Evolutionary conservation across 2,329 filamentous ascomycete genomes (phyloP).

Genomic region (Verticillium albo-atrum): DNA sequence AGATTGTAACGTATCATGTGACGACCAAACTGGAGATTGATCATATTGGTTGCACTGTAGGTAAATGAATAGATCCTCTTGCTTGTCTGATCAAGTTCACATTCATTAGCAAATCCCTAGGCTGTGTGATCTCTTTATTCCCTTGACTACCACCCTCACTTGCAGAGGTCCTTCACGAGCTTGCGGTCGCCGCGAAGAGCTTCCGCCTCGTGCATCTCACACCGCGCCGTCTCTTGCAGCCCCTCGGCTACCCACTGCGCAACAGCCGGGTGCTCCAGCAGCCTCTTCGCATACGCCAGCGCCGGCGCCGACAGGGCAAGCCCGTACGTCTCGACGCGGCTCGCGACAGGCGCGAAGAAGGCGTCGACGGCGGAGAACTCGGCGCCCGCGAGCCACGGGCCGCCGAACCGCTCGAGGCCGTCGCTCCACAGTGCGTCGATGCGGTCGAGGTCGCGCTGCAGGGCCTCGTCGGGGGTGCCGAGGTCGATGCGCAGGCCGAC

Average conservation of each 20-base stretch:
- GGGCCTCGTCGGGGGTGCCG: conserved; percentile 17
- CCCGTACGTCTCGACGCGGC: conserved; percentile 31
- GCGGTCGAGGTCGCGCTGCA: conserved; percentile 29
- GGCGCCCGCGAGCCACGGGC: conserved; percentile 33
- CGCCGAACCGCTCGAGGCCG: conserved; percentile 32
- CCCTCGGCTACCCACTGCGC: conserved; percentile 32
- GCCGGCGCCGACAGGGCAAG: conserved; percentile 22
- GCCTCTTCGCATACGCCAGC: conserved; percentile 25
- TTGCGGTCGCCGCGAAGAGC: conserved; percentile 22
- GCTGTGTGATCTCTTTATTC: too few species aligned
- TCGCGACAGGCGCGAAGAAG: conserved; percentile 37
- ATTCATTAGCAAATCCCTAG: too few species aligned
- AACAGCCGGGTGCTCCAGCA: conserved; percentile 29
- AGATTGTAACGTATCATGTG: too few species aligned
- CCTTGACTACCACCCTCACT: too few species aligned
- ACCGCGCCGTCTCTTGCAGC: conserved; percentile 29
- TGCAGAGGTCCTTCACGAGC: conserved; percentile 22
- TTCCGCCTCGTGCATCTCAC: conserved; percentile 32
- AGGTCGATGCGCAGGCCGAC: conserved; percentile 32
- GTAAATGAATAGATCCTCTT: too few species aligned
- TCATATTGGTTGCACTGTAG: too few species aligned
- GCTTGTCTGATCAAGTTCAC: too few species aligned
- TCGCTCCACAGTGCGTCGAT: conserved; percentile 31
- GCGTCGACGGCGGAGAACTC: conserved; percentile 34
- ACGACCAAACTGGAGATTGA: too few species aligned